Conservation (phyloP, 495 filamentous ascomycete species). For the Penicillium crystallinum region DNA sequence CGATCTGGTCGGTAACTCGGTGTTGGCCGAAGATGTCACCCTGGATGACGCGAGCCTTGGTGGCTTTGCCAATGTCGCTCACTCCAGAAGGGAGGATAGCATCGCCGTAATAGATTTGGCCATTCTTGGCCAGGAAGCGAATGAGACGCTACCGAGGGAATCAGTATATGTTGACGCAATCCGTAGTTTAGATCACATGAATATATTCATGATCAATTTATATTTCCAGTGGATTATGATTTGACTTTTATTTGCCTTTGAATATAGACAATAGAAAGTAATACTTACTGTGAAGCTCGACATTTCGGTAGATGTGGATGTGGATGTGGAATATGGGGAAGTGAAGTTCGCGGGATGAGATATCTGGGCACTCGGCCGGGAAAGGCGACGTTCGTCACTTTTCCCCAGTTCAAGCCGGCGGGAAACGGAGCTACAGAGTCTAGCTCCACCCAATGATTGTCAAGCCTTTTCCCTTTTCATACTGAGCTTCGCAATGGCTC, state of each 20-base stretch:
- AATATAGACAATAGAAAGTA: neutral
- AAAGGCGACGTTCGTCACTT: constrained; percentile 8
- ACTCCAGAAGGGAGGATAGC: constrained; percentile 66
- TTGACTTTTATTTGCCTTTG: neutral
- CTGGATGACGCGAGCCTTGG: constrained; percentile 60
- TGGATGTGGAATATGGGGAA: neutral
- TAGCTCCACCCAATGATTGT: constrained; percentile 9
- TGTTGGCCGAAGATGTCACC: constrained; percentile 72
- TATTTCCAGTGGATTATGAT: neutral
- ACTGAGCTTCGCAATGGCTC: constrained; percentile 26
- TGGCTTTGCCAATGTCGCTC: constrained; percentile 61
- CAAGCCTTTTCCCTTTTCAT: neutral
- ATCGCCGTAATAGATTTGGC: constrained; percentile 76
- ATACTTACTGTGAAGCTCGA: constrained; percentile 15
- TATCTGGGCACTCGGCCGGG: constrained; percentile 17
- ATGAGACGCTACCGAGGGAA: constrained; percentile 56
- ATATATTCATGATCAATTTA: neutral
- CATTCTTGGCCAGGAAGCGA: constrained; percentile 73
- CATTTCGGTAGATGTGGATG: constrained; percentile 2
- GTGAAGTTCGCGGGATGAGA: neutral
- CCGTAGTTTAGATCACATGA: neutral
- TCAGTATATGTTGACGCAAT: neutral
- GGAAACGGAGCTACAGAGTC: constrained; percentile 17
- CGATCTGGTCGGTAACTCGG: constrained; percentile 62
- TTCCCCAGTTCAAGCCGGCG: constrained; percentile 15